phyloP scores from a whole-genome alignment of 352 stramenopile genomes.

The Phytophthora ramorum region DNA sequence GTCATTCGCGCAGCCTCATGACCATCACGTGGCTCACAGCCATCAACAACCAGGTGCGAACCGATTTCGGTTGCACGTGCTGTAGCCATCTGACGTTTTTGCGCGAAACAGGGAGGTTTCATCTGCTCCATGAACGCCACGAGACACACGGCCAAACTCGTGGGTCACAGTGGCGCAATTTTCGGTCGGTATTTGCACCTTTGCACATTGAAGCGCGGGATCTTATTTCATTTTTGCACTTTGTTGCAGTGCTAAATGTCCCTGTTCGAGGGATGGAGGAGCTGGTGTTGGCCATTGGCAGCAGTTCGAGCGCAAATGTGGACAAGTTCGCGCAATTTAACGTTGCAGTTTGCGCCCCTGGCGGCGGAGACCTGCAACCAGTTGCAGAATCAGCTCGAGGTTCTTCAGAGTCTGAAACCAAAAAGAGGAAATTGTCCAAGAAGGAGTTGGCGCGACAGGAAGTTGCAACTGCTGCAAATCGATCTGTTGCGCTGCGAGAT shows the following conservation, averaged over 20 bases:
- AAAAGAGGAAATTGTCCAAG: slow-evolving; percentile 70
- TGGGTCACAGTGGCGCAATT: slow-evolving; percentile 51
- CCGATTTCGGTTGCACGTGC: slow-evolving; percentile 1
- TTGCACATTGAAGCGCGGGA: slow-evolving; percentile 1
- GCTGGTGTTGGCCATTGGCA: slow-evolving; percentile 79
- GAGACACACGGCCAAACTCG: slow-evolving; percentile 65
- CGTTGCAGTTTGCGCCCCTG: slow-evolving; percentile 57
- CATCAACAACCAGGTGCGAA: slow-evolving; percentile 83
- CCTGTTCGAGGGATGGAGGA: slow-evolving; percentile 75
- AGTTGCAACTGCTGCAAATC: slow-evolving; percentile 34
- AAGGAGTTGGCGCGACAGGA: slow-evolving; percentile 53
- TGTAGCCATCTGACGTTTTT: background rate
- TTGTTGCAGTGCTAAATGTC: slow-evolving; percentile 74
- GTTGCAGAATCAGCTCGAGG: background rate
- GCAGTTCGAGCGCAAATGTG: slow-evolving; percentile 52
- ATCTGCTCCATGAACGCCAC: slow-evolving; percentile 85
- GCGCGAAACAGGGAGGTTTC: slow-evolving; percentile 59
- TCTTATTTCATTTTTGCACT: background rate
- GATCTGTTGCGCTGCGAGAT: slow-evolving; percentile 53
- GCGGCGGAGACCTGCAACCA: slow-evolving; percentile 22
- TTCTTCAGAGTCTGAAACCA: slow-evolving; percentile 9
- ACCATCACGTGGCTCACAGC: slow-evolving; percentile 89
- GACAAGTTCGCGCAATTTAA: slow-evolving; percentile 73
- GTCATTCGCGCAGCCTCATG: slow-evolving; percentile 62
- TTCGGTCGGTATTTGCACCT: slow-evolving; percentile 55